These are phyloP conservation scores for Beauveria sp. DNA, from an alignment of 2,329 filamentous ascomycete genomes.

Conservation along the genomic window DNA sequence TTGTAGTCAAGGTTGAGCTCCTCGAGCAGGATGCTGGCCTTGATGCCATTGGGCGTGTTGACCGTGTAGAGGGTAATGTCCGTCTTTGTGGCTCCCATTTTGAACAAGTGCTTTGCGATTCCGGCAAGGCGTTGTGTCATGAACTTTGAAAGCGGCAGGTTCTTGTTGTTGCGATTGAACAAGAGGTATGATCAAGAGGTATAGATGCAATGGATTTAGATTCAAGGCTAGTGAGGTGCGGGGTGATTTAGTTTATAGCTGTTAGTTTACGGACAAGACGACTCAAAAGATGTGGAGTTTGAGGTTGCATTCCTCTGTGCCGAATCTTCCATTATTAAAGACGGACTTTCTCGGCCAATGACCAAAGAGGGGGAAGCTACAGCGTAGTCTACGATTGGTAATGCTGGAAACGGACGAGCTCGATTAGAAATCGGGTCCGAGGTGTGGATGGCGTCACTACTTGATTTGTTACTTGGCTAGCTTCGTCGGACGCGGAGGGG, in stretches of 20 bases:
- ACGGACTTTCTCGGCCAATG: background rate
- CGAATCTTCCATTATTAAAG: background rate
- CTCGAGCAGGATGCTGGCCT: constrained; percentile 78
- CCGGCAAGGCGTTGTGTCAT: constrained; percentile 22
- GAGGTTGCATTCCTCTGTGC: background rate
- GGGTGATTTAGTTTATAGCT: background rate
- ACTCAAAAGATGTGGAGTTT: background rate
- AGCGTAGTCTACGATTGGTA: background rate
- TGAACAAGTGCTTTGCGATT: constrained; percentile 20
- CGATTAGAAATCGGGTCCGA: constrained; percentile 8
- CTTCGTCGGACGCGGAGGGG: background rate
- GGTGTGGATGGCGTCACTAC: constrained; percentile 1
- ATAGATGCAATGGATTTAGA: background rate
- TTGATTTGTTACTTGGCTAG: background rate
- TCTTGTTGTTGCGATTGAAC: background rate
- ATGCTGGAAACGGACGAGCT: background rate
- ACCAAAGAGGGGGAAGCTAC: background rate
- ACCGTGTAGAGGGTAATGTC: constrained; percentile 76
- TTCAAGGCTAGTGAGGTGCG: background rate
- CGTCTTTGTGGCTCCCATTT: constrained; percentile 30
- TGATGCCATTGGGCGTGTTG: constrained; percentile 83
- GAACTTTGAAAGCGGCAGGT: background rate
- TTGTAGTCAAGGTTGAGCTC: constrained; percentile 80
- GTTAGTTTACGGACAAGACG: too few relatives aligned
- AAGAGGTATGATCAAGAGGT: background rate